phyloP scores from a whole-genome alignment of 2,329 filamentous ascomycete species.

The Diaporthe destruens region DNA sequence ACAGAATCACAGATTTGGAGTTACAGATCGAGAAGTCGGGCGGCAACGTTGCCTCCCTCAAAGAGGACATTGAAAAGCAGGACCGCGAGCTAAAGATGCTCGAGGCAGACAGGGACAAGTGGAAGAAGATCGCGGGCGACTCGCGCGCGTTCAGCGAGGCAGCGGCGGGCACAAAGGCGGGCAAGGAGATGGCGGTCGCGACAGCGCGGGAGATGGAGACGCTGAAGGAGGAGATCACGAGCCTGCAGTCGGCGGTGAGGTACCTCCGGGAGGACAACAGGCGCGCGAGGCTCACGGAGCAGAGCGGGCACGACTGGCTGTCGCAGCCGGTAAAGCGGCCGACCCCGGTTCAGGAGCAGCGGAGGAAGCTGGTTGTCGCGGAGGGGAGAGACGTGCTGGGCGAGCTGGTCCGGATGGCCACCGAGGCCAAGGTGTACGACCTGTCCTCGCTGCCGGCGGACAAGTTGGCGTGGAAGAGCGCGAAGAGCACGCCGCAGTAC shows the following conservation, averaged over 20 bases:
- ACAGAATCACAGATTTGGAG: constrained; percentile 76
- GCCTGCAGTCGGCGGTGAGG: constrained; percentile 73
- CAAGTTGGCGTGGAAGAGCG: constrained; percentile 75
- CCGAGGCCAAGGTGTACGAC: constrained; percentile 69
- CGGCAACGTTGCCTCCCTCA: constrained; percentile 64
- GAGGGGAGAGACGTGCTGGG: constrained; percentile 75
- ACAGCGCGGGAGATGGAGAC: constrained; percentile 80
- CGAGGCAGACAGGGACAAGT: constrained; percentile 76
- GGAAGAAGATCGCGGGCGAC: constrained; percentile 78
- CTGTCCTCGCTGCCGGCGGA: constrained; percentile 69
- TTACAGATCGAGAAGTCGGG: constrained; percentile 66
- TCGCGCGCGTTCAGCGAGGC: constrained; percentile 67
- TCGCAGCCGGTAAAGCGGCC: constrained; percentile 69
- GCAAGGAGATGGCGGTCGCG: constrained; percentile 75
- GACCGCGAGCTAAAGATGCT: constrained; percentile 74
- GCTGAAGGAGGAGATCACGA: constrained; percentile 76
- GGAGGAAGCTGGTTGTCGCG: constrained; percentile 64
- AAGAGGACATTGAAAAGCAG: constrained; percentile 75
- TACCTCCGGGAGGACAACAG: constrained; percentile 77
- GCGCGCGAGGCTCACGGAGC: constrained; percentile 69
- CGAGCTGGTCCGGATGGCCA: constrained; percentile 73
- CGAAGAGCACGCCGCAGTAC: constrained; percentile 73
- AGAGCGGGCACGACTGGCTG: constrained; percentile 71
- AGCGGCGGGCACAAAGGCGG: constrained; percentile 62
- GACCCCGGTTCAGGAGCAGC: constrained; percentile 59